phyloP scores from a whole-genome alignment of 208 protist genomes.

The Kentomonas sorsogonicus region DNA sequence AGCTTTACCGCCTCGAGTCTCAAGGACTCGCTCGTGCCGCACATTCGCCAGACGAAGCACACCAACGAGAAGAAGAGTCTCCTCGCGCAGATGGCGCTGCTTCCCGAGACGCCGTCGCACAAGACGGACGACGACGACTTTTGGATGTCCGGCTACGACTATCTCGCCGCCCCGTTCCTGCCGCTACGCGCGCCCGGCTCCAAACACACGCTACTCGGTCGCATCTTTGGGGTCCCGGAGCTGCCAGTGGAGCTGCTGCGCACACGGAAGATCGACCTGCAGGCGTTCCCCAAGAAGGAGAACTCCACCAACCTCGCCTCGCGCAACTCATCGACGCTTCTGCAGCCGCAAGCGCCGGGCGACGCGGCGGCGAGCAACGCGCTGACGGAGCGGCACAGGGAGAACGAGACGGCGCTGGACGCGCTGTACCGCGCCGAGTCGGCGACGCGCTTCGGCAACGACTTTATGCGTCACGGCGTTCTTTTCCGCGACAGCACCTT shows the following conservation, averaged over 20 bases:
- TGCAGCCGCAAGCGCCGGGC: constrained; percentile 11
- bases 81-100: constrained; percentile 25
- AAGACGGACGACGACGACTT: constrained; percentile 29
- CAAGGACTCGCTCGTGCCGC: constrained; percentile 11
- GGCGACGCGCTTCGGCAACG: constrained; percentile 65
- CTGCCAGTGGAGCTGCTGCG: constrained; percentile 37
- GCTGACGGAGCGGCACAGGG: background rate
- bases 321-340: constrained; percentile 6
- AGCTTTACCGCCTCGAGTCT: constrained; percentile 40
- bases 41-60: background rate
- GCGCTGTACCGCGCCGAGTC: constrained; percentile 48
- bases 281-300: constrained; percentile 1
- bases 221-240: constrained; percentile 46
- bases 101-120: constrained; percentile 18
- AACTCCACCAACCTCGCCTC: background rate
- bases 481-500: constrained; percentile 36
- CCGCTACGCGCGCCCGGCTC: constrained; percentile 30
- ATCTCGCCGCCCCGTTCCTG: constrained; percentile 48
- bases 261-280: constrained; percentile 20
- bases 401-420: constrained; percentile 28
- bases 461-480: constrained; percentile 79
- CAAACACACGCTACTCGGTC: constrained; percentile 52
- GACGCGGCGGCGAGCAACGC: background rate
- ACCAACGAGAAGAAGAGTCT: constrained; percentile 18
- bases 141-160: constrained; percentile 70